phyloP scores from a whole-genome alignment of 2,329 filamentous ascomycete genomes.

The Coniella vitis region DNA sequence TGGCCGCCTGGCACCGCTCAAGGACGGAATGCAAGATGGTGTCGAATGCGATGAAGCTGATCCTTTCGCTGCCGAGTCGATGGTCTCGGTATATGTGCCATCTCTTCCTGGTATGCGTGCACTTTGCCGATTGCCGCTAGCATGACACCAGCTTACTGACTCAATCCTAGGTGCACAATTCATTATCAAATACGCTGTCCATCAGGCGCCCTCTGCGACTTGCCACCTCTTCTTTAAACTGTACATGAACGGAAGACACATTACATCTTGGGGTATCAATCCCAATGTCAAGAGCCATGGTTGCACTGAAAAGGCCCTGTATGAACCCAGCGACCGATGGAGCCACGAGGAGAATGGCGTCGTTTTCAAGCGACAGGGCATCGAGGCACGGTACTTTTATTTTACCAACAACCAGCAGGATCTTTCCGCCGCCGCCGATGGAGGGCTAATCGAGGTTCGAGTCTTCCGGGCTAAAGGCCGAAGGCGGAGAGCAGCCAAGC shows the following conservation, averaged over 20 bases:
- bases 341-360: slow-evolving; percentile 31
- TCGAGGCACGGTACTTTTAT: slow-evolving; percentile 44
- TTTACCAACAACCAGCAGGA: slow-evolving; percentile 34
- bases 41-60: slow-evolving; percentile 24
- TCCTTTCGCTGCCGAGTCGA: slow-evolving; percentile 31
- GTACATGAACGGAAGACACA: slow-evolving; percentile 44
- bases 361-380: slow-evolving; percentile 29
- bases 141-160: slow-evolving; percentile 3
- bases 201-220: slow-evolving; percentile 26
- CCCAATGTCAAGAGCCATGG: slow-evolving; percentile 28
- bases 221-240: slow-evolving; percentile 48
- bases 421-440: slow-evolving; percentile 41
- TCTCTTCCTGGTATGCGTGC: slow-evolving; percentile 40
- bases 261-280: slow-evolving; percentile 47
- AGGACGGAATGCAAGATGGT: slow-evolving; percentile 18
- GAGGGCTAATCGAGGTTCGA: slow-evolving; percentile 48
- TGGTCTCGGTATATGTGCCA: slow-evolving; percentile 49
- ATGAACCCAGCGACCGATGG: slow-evolving; percentile 38
- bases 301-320: slow-evolving; percentile 40
- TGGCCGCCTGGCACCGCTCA: not conserved
- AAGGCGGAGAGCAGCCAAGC: slow-evolving; percentile 33
- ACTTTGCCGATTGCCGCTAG: not conserved
- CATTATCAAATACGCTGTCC: slow-evolving; percentile 42
- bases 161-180: slow-evolving; percentile 41
- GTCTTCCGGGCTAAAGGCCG: slow-evolving; percentile 46